These are phyloP conservation scores for Elsinoe arachidis DNA, from an alignment of 2,329 filamentous ascomycete genomes.

Conservation along the genomic window DNA sequence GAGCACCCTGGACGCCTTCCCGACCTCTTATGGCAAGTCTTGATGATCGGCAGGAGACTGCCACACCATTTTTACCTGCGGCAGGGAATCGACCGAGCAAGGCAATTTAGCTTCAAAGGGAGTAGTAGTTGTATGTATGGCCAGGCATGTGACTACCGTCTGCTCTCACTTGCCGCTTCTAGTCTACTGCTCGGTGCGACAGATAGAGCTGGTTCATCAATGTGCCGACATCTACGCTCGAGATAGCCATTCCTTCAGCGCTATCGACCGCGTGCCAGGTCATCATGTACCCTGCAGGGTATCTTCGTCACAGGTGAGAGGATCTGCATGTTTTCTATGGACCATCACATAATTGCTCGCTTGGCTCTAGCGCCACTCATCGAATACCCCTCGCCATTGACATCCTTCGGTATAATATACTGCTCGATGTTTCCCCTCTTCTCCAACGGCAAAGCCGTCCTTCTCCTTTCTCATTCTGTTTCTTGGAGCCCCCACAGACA, in stretches of 20 bases:
- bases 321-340: conserved; percentile 10
- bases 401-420: conserved; percentile 1
- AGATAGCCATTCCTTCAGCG: not conserved
- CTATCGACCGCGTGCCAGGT: conserved; percentile 5
- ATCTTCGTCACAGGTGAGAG: conserved; percentile 3
- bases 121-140: not conserved
- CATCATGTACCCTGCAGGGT: not conserved
- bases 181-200: not conserved
- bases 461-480: not conserved
- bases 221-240: not conserved
- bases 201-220: not conserved
- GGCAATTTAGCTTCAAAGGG: not conserved
- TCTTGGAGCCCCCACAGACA: not conserved
- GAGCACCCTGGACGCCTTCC: conserved; percentile 1
- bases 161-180: not conserved
- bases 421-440: not conserved
- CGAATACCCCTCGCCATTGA: conserved; percentile 1
- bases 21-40: conserved; percentile 8
- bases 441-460: not conserved
- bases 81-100: not conserved
- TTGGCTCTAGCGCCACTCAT: conserved; percentile 1
- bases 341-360: conserved; percentile 7
- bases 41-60: not conserved
- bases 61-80: not conserved
- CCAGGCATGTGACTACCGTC: not conserved